Conservation (phyloP, 2,329 filamentous ascomycete species). For the Exophiala spinifera region DNA sequence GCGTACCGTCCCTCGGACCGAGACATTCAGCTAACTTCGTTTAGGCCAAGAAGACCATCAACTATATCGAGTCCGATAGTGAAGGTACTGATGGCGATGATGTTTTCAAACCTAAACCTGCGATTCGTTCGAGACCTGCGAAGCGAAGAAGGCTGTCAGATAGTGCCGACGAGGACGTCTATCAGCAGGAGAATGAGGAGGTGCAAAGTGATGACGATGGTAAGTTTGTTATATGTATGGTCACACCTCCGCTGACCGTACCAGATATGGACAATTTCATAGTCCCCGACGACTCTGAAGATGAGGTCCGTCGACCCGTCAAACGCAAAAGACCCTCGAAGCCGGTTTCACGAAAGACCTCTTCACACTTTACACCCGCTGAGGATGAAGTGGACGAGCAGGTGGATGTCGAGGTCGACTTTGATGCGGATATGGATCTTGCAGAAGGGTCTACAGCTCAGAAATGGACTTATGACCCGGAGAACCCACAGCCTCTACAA, state of each 20-base stretch:
- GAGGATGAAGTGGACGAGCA: slow-evolving; percentile 50
- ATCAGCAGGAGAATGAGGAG: slow-evolving; percentile 61
- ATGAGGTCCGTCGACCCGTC: slow-evolving; percentile 57
- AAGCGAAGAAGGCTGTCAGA: slow-evolving; percentile 63
- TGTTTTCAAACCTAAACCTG: slow-evolving; percentile 59
- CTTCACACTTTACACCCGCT: slow-evolving; percentile 41
- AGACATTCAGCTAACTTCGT: slow-evolving; percentile 8
- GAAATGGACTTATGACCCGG: slow-evolving; percentile 75
- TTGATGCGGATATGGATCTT: slow-evolving; percentile 55
- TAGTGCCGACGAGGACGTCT: slow-evolving; percentile 66
- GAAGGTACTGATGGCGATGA: slow-evolving; percentile 67
- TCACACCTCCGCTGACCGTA: background rate
- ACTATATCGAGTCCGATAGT: slow-evolving; percentile 81
- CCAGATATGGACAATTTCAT: slow-evolving; percentile 83
- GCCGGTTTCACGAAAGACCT: slow-evolving; percentile 39
- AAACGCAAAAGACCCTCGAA: slow-evolving; percentile 64
- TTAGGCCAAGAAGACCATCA: slow-evolving; percentile 60
- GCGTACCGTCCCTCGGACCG: slow-evolving; percentile 28
- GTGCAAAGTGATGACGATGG: slow-evolving; percentile 54
- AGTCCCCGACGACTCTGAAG: slow-evolving; percentile 81
- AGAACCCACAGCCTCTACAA: slow-evolving; percentile 53
- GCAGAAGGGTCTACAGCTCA: slow-evolving; percentile 67
- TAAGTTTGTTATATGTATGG: background rate
- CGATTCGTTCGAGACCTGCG: slow-evolving; percentile 40
- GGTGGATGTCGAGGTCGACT: slow-evolving; percentile 32